Evolutionary conservation across 2,329 filamentous ascomycete species (phyloP).

Genomic region (Rosellinia necatrix): DNA sequence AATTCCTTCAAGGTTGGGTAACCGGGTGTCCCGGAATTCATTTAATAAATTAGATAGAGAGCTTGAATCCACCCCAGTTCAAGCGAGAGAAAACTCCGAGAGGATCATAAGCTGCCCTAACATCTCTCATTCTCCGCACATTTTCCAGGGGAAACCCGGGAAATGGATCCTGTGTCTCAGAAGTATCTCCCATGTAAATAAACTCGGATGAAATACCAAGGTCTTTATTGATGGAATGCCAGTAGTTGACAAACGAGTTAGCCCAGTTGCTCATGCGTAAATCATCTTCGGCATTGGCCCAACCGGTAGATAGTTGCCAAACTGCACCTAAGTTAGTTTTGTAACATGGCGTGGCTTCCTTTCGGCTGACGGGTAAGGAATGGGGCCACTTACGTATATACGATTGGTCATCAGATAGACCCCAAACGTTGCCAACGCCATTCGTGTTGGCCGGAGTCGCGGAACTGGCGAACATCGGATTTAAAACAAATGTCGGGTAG

Average conservation of each 20-base stretch:
- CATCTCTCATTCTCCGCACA: constrained; percentile 39
- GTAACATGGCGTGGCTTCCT: too few relatives aligned
- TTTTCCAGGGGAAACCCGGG: constrained; percentile 42
- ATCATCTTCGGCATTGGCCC: constrained; percentile 44
- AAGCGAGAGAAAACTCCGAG: constrained; percentile 38
- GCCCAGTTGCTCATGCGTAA: constrained; percentile 43
- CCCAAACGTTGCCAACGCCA: constrained; percentile 46
- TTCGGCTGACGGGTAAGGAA: too few relatives aligned
- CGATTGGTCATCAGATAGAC: constrained; percentile 39
- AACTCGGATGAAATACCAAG: constrained; percentile 44
- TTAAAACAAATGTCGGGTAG: constrained; percentile 45
- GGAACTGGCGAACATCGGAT: constrained; percentile 37
- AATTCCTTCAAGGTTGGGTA: too few relatives aligned
- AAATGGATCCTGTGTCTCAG: constrained; percentile 45
- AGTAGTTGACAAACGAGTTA: constrained; percentile 35
- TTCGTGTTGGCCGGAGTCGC: constrained; percentile 41
- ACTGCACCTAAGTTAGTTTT: too few relatives aligned
- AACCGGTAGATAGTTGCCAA: constrained; percentile 46
- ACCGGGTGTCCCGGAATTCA: too few relatives aligned
- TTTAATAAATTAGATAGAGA: too few relatives aligned
- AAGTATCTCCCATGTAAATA: constrained; percentile 45
- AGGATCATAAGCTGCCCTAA: constrained; percentile 43
- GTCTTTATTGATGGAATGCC: constrained; percentile 40
- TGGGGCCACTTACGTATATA: constrained; percentile 43
- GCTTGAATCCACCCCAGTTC: constrained; percentile 44